These are phyloP conservation scores for Backusella sp. DNA, from an alignment of 192 early-diverging fungal species.

Conservation along the genomic window DNA sequence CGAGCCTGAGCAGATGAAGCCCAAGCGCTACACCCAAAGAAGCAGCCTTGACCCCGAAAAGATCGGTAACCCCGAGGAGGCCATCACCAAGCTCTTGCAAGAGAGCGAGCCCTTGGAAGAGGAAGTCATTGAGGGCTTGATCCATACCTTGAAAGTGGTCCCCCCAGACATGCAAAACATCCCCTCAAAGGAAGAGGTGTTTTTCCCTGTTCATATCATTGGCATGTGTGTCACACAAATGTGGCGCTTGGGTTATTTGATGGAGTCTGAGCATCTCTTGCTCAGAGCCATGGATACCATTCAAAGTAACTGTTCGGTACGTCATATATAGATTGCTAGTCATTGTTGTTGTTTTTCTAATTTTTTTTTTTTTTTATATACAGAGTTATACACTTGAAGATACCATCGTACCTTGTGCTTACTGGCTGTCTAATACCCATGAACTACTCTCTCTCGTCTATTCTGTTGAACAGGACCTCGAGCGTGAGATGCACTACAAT, in stretches of 20 bases:
- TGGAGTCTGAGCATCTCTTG: constrained; percentile 80
- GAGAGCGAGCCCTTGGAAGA: constrained; percentile 59
- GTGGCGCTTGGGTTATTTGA: constrained; percentile 78
- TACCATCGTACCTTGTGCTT: constrained; percentile 76
- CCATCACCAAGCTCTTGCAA: constrained; percentile 44
- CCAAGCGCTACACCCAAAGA: constrained; percentile 4
- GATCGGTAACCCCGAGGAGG: constrained; percentile 38
- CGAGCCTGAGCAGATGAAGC: constrained; percentile 23
- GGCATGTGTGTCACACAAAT: constrained; percentile 84
- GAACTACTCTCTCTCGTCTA: constrained; percentile 90
- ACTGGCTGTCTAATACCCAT: constrained; percentile 97
- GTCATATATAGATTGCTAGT: too few species aligned
- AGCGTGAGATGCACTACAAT: constrained; percentile 60
- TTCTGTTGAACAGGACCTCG: constrained; percentile 67
- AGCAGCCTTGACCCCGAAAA: constrained; percentile 9
- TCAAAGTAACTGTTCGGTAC: constrained; percentile 68
- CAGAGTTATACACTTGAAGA: constrained; percentile 73
- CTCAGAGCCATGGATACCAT: constrained; percentile 84
- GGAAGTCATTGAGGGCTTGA: constrained; percentile 86
- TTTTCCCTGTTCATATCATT: constrained; percentile 95
- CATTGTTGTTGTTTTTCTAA: too few species aligned
- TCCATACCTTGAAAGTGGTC: constrained; percentile 87
- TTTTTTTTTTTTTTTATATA: not conserved
- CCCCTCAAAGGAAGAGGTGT: constrained; percentile 80
- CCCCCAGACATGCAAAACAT: constrained; percentile 76